These are phyloP conservation scores for Toxicodendron radicans DNA, from an alignment of 345 rosid genomes.

Conservation along the genomic window DNA sequence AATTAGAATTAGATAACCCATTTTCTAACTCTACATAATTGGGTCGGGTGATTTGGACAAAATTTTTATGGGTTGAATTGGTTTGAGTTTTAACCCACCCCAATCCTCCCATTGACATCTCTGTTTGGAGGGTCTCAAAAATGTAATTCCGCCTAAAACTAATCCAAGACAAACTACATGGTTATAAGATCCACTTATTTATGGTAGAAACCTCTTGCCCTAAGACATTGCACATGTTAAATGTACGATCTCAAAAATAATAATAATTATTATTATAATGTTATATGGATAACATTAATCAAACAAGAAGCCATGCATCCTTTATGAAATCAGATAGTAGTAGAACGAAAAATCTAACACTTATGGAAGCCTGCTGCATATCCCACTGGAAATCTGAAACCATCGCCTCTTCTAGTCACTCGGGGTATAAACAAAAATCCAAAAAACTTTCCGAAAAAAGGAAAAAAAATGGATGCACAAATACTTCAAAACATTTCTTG, in stretches of 20 bases:
- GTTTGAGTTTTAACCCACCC: too few relatives aligned
- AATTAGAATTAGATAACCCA: too few relatives aligned
- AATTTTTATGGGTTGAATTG: background rate
- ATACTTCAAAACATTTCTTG: constrained; percentile 16
- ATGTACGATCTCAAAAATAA: too few relatives aligned
- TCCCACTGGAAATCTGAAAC: constrained; percentile 6
- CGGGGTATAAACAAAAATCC: constrained; percentile 1
- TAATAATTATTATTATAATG: background rate
- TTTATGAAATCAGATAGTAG: background rate
- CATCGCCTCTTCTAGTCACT: background rate
- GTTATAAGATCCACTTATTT: too few relatives aligned
- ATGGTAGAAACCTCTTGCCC: too few relatives aligned
- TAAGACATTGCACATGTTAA: too few relatives aligned
- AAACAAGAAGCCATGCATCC: background rate
- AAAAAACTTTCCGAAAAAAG: background rate
- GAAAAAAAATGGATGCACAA: background rate
- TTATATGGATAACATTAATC: background rate
- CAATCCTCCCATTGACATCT: too few relatives aligned
- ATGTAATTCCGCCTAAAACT: too few relatives aligned
- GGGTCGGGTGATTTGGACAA: background rate
- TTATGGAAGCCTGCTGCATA: background rate
- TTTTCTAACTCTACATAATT: too few relatives aligned
- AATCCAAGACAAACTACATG: too few relatives aligned
- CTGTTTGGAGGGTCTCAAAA: too few relatives aligned
- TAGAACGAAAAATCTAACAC: background rate